Base-by-base conservation (phyloP, 352 stramenopile species). In the Globisporangium cederbergense region DNA sequence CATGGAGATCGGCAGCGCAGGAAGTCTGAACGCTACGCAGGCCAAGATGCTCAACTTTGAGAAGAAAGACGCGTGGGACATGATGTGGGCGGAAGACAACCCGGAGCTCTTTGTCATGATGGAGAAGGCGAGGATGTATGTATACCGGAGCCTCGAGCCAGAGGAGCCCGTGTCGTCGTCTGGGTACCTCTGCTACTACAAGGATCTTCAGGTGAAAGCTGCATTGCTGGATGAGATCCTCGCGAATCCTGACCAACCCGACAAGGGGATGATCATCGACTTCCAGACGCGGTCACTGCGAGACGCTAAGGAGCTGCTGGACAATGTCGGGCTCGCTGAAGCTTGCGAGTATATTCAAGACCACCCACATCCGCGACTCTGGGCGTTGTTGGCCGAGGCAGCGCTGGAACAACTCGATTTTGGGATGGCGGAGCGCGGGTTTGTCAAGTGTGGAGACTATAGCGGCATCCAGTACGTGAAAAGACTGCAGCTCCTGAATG, bases 391-490 rank as follows among this genome's bases (percentile, higher is more conserved):
- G 3, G 93, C 91, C 0, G 89, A 98, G 66, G 78, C 85, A 30
- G 90, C 94, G 38, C 67, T 98, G 25, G 85, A 97, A 14, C 81
- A 94, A 36, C 72, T 98, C 3, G 90, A 98, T 16, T 96, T 98
- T 61, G 68, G 73, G n/a, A 93, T 96, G 74, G 93, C 94, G 11
- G 92, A 98, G 64, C 89, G 88, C 30, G 89, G 89, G 10, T 98
- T 97, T 63, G 93, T 98, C 58, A 88, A 95, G 60, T 96, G 88
- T 60, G 76, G 65, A 9, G 91, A 98, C 72, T 98, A 98, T 71
- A 86, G 80, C 38, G 94, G 92, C 30, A 97, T 98, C 34, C 90
- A 97, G 66, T 96, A 97, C 64, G 90, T 98, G 46, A 97, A 98
- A 64, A 74, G 89, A 0, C 67, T 98, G 20, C 75, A 89, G 32